Evolutionary conservation across 441 rosid species (phyloP).

Genomic region (Gossypium davidsonii): DNA sequence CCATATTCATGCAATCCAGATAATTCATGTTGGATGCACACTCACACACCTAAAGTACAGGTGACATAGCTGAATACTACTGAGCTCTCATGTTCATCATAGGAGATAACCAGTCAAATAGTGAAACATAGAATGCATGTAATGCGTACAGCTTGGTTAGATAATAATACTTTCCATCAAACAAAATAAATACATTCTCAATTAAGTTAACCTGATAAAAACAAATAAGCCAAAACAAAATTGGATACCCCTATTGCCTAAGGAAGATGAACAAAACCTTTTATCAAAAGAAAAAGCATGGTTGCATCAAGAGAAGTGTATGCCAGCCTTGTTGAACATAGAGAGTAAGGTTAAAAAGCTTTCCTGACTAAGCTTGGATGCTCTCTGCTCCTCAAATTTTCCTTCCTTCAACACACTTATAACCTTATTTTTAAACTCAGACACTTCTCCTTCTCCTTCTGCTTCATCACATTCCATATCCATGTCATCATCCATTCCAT

Average conservation of each 20-base stretch:
- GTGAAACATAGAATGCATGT: not conserved
- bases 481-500: conserved; percentile 44
- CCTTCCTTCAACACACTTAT: conserved; percentile 57
- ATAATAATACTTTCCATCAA: not conserved
- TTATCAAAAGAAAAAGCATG: not conserved
- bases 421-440: conserved; percentile 16
- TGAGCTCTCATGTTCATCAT: not conserved
- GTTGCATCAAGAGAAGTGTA: conserved; percentile 47
- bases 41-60: not conserved
- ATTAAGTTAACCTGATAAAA: not conserved
- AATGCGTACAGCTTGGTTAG: not conserved
- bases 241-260: not conserved
- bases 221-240: not conserved
- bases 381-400: conserved; percentile 61
- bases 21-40: conserved; percentile 4
- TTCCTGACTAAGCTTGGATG: conserved; percentile 70
- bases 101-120: not conserved
- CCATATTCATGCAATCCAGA: too few species aligned
- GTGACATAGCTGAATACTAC: not conserved
- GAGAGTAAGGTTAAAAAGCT: conserved; percentile 76
- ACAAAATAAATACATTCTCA: not conserved
- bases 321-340: conserved; percentile 72
- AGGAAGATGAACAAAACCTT: not conserved
- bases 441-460: conserved; percentile 34
- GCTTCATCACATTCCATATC: conserved; percentile 50